Conservation (phyloP, 2,329 filamentous ascomycete species). For the Ophiocordyceps polyrhachis-furcata region DNA sequence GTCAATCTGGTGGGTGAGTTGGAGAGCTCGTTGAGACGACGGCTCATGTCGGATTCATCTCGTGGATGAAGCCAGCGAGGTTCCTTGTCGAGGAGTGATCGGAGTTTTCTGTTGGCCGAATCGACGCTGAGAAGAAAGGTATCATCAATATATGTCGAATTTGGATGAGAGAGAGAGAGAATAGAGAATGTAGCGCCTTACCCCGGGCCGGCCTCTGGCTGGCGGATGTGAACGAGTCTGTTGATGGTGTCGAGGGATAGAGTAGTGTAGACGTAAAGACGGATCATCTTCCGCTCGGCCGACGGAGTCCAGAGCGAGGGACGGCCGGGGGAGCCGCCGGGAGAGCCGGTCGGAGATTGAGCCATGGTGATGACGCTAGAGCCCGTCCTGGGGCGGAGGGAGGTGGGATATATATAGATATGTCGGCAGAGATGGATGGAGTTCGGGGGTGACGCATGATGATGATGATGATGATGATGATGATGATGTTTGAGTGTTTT, state of each 20-base stretch:
- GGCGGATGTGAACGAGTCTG: constrained; percentile 23
- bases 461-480: too few species aligned
- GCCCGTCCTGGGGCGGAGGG: too few species aligned
- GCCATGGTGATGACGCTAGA: neutral
- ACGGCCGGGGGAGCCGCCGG: constrained; percentile 20
- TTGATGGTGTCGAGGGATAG: constrained; percentile 31
- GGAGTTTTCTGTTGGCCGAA: constrained; percentile 39
- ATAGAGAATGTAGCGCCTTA: constrained; percentile 12
- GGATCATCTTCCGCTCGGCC: constrained; percentile 31
- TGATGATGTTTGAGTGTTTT: too few species aligned
- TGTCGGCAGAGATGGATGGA: too few species aligned
- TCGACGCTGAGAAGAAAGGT: constrained; percentile 12
- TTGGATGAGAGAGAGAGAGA: neutral
- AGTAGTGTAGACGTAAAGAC: constrained; percentile 38
- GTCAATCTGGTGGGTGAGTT: constrained; percentile 11
- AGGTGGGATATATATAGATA: too few species aligned
- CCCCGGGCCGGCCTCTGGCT: constrained; percentile 25
- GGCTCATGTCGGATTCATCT: constrained; percentile 29
- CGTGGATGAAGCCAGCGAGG: constrained; percentile 37
- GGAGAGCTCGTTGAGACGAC: constrained; percentile 26
- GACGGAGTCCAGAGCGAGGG: constrained; percentile 37
- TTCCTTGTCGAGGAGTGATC: constrained; percentile 36
- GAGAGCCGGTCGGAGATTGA: constrained; percentile 2
- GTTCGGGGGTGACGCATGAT: too few species aligned
- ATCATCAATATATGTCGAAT: too few species aligned